Evolutionary conservation across 2,329 filamentous ascomycete species (phyloP), one percentile per base, ranked within the genome.

Genomic region (Remersonia thermophila): DNA sequence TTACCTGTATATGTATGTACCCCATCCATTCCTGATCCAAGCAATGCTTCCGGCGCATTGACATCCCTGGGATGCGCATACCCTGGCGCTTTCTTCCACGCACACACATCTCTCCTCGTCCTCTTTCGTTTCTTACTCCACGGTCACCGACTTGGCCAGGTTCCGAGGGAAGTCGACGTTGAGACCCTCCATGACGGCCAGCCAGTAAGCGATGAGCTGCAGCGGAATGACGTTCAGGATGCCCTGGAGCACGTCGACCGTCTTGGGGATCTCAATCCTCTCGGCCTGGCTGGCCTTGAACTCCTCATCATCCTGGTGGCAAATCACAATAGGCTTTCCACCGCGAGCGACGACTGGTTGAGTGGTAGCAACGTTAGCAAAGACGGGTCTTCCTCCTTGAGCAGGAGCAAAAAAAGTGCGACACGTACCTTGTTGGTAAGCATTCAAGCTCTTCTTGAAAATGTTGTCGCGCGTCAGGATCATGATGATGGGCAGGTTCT

Each of bases 401-500:
- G 5, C 20, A 23, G 20, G 7, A 5, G 11, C 7, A 26, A 28
- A n/a, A 14, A 12, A 23, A 5, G n/a, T n/a, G n/a, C n/a, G n/a
- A n/a, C 32, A 59, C 71, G 58, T 68, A 83, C 80, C 79, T 71
- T 98, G 91, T 67, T 98, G 91, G 64, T 96, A 98, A 53, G 91
- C 91, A 62, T 98, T 98, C 55, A 98, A 72, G n/a, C 91, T 96
- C 70, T 98, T 98, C 60, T 82, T 82, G 68, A 98, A 98, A 55
- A 98, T 80, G 51, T 86, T 74, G 58, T 98, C 91, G 42, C 91
- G 83, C 37, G 91, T 98, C 43, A 98, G 72, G 55, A 98, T 96
- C 91, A 98, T 98, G 63, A 98, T 94, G 60, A 98, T 98, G 44
- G 91, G 91, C 27, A 98, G 77, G 65, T 94, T 89, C 73, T 98